Evolutionary conservation across 2,329 filamentous ascomycete species (phyloP).

Genomic region (Nannizzia gypsea): DNA sequence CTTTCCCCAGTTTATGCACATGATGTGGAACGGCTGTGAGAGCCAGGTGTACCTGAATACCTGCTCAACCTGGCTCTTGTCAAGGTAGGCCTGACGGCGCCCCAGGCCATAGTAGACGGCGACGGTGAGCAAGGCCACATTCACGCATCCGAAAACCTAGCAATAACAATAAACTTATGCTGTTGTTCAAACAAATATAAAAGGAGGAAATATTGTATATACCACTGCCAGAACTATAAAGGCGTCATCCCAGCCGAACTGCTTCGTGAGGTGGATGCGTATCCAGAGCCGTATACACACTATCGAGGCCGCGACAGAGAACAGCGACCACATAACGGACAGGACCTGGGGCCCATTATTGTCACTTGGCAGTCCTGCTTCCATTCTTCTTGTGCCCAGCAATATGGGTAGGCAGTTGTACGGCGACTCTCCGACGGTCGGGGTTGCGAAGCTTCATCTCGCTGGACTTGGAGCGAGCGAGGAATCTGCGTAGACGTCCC

Average conservation of each 20-base stretch:
- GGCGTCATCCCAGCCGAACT: constrained; percentile 11
- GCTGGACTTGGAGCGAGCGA: neutral
- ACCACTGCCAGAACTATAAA: constrained; percentile 12
- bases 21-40: constrained; percentile 10
- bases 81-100: constrained; percentile 9
- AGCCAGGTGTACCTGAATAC: constrained; percentile 12
- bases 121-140: constrained; percentile 7
- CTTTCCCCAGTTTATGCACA: constrained; percentile 13
- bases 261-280: constrained; percentile 6
- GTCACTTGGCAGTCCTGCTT: neutral
- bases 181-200: neutral
- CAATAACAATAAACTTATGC: constrained; percentile 1
- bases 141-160: neutral
- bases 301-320: constrained; percentile 7
- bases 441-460: neutral
- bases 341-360: neutral
- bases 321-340: constrained; percentile 6
- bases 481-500: neutral
- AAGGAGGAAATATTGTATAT: neutral
- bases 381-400: neutral
- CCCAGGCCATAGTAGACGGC: constrained; percentile 9
- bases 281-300: constrained; percentile 8
- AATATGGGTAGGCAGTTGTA: neutral
- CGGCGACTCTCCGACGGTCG: neutral
- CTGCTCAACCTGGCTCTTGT: constrained; percentile 3